Percentiles rank a stretch among this genome's conserved stretches.
Evolutionary conservation across 2,329 filamentous ascomycete species (phyloP).

Genomic region (Thielaviopsis ethacetica): DNA sequence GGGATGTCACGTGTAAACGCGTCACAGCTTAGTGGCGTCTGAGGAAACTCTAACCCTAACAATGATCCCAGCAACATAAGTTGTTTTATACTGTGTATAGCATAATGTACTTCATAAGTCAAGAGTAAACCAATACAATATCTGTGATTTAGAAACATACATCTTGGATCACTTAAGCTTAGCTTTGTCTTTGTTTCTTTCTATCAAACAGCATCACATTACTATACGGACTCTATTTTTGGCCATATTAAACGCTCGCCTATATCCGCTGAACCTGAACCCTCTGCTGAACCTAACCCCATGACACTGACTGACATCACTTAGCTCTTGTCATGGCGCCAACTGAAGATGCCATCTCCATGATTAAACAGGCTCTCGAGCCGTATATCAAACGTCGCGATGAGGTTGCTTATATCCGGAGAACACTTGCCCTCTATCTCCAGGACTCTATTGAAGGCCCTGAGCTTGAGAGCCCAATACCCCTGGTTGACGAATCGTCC

Average conservation of each 20-base stretch:
- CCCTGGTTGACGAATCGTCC: conserved; percentile 10
- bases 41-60: too few species aligned
- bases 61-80: too few species aligned
- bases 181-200: too few species aligned
- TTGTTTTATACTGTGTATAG: too few species aligned
- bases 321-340: conserved; percentile 4
- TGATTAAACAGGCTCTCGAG: conserved; percentile 20
- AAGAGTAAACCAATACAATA: too few species aligned
- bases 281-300: neutral
- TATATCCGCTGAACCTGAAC: neutral
- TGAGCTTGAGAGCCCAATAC: conserved; percentile 6
- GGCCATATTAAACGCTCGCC: too few species aligned
- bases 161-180: too few species aligned
- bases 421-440: conserved; percentile 37
- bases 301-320: neutral
- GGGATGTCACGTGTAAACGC: conserved; percentile 9
- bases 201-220: neutral
- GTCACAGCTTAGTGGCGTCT: neutral
- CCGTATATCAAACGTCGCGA: conserved; percentile 41
- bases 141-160: too few species aligned
- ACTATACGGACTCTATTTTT: too few species aligned
- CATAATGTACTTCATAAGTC: too few species aligned
- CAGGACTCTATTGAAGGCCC: conserved; percentile 14
- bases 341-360: neutral
- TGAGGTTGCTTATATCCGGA: conserved; percentile 38